Percentiles rank a stretch among this genome's conserved stretches.
These are phyloP conservation scores for Starmerella bombicola DNA, from an alignment of 805 yeast species.

Conservation along the genomic window DNA sequence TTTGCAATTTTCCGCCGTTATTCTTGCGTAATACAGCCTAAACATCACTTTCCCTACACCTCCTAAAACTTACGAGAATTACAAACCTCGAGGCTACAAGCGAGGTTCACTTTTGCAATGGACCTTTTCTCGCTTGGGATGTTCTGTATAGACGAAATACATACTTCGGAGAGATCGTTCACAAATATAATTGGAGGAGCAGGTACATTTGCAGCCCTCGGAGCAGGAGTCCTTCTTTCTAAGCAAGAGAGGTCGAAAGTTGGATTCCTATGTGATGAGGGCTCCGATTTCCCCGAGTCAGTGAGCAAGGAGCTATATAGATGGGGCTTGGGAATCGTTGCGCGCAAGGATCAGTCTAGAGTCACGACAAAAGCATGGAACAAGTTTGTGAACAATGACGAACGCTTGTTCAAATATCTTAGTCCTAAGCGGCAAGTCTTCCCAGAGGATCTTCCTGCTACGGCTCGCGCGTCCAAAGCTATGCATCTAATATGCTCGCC, in stretches of 20 bases:
- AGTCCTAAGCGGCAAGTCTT: constrained; percentile 51
- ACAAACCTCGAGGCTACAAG: too few species aligned
- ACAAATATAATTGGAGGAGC: constrained; percentile 73
- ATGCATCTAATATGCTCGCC: constrained; percentile 71
- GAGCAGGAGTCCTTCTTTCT: constrained; percentile 47
- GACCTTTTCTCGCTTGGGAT: constrained; percentile 63
- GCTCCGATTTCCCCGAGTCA: constrained; percentile 55
- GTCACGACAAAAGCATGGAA: constrained; percentile 75
- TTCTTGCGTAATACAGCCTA: too few species aligned
- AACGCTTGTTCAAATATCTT: constrained; percentile 46
- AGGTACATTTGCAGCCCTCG: constrained; percentile 68
- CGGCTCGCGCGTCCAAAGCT: constrained; percentile 33
- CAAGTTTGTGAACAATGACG: constrained; percentile 50
- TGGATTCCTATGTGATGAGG: constrained; percentile 69
- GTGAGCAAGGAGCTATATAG: constrained; percentile 36
- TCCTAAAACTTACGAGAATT: too few species aligned
- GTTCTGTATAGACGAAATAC: constrained; percentile 82
- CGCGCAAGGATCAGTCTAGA: constrained; percentile 41
- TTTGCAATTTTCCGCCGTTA: too few species aligned
- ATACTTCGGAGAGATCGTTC: constrained; percentile 35
- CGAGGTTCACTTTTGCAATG: too few species aligned
- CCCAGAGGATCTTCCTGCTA: constrained; percentile 39
- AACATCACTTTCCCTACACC: too few species aligned
- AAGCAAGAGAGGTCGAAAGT: constrained; percentile 29
- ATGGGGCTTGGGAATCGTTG: constrained; percentile 53